Evolutionary conservation across 148 eudicot species (phyloP), one percentile per base, ranked within the genome.

Genomic region (Spergularia marina): DNA sequence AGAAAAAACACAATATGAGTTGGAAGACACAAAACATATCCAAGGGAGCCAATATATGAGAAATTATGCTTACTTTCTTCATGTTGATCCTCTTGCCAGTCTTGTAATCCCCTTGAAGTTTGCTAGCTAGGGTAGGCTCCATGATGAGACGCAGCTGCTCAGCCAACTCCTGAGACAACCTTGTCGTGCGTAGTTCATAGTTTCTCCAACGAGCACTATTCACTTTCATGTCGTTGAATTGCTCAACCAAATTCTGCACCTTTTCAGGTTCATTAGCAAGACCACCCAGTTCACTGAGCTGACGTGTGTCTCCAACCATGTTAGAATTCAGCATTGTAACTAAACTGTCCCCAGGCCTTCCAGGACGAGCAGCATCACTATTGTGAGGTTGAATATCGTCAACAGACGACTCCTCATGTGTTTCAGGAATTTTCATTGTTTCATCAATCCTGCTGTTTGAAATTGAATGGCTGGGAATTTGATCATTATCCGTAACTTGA

Each of bases 41-140:
- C 15, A 25, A 49, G 63, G 40, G 54, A 49, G 39, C 39, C 6
- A 44, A 23, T 11, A 25, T 5, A 5, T 36, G 56, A 34, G 47
- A 21, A 20, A 44, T 23, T 23, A 15, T 39, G 44, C 68, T 71
- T 86, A 95, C 99, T 90, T 92, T 92, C 79, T 92, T 96, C 98
- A 96, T 96, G 83, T 96, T 96, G 79, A 96, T 96, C 84, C 99
- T 86, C 85, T 96, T 96, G 69, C 99, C 99, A 70, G 99, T 96
- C 79, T 83, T 88, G 88, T 91, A 96, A 88, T 96, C 99, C 54
- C 99, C 99, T 80, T 88, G 93, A 12, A 96, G 99, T 86, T 89
- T 96, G 90, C 94, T 92, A 75, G 99, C 99, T 74, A 91, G 80
- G 53, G 99, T 96, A 60, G 99, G 99, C 68, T 96, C 98, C 98